Percentiles rank a stretch among this genome's conserved stretches.
These are phyloP conservation scores for Yarrowia galli DNA, from an alignment of 1,139 yeast species.

Conservation along the genomic window DNA sequence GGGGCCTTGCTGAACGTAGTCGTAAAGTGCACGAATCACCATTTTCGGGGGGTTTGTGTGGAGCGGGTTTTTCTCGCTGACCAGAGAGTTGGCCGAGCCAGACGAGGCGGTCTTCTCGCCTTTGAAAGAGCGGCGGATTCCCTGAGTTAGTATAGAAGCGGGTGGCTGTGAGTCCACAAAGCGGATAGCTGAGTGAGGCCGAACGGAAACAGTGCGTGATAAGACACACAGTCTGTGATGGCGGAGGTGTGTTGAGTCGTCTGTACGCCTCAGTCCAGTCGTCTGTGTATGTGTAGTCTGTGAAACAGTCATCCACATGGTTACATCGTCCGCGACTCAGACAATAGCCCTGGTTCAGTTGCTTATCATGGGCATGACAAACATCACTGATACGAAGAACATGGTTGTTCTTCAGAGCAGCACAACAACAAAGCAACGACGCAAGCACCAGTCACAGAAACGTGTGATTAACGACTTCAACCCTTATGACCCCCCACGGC, in stretches of 20 bases:
- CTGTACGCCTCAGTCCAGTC: too few relatives aligned
- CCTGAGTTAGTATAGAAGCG: slow-evolving; percentile 43
- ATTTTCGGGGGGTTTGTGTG: slow-evolving; percentile 65
- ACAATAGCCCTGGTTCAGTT: neutral
- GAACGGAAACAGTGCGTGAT: neutral
- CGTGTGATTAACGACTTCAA: neutral
- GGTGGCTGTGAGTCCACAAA: too few relatives aligned
- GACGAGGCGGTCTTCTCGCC: slow-evolving; percentile 46
- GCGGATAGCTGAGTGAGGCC: too few relatives aligned
- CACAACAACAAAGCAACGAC: neutral
- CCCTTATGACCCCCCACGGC: too few relatives aligned
- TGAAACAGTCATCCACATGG: neutral
- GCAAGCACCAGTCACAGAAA: neutral
- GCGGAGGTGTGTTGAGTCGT: too few relatives aligned
- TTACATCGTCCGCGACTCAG: neutral
- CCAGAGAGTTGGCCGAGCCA: slow-evolving; percentile 33
- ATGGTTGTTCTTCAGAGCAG: too few relatives aligned
- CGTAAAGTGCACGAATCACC: slow-evolving; percentile 82
- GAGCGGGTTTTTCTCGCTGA: slow-evolving; percentile 41
- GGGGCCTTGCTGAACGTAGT: slow-evolving; percentile 79
- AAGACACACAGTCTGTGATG: too few relatives aligned
- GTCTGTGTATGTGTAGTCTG: neutral
- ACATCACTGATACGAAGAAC: neutral
- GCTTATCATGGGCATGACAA: neutral
- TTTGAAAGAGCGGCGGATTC: slow-evolving; percentile 51